phyloP scores from a whole-genome alignment of 2,329 filamentous ascomycete genomes.

The Trichophyton simii region DNA sequence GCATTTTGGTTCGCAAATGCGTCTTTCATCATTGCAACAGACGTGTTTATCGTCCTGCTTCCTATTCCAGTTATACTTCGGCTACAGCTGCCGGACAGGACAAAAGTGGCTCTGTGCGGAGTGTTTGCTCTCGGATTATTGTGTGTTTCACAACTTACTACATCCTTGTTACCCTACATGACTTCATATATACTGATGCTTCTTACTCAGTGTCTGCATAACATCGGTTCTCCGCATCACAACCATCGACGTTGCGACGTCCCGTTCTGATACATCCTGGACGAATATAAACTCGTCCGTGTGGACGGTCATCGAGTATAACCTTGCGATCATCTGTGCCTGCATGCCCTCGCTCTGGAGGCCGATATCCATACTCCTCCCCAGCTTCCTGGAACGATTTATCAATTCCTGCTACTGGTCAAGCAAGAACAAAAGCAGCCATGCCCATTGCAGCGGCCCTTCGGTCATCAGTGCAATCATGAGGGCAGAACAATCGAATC shows the following conservation, averaged over 20 bases:
- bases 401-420: not conserved
- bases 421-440: not conserved
- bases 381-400: not conserved
- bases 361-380: conserved; percentile 14
- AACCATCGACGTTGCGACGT: conserved; percentile 14
- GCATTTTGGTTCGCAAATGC: conserved; percentile 41
- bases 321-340: conserved; percentile 27
- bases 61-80: conserved; percentile 24
- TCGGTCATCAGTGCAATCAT: not conserved
- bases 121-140: conserved; percentile 20
- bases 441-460: not conserved
- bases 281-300: conserved; percentile 23
- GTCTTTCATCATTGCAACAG: conserved; percentile 26
- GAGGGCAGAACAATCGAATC: not conserved
- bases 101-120: conserved; percentile 39
- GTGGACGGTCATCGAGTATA: conserved; percentile 28
- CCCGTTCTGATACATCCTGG: conserved; percentile 16
- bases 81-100: conserved; percentile 24
- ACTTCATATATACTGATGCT: not conserved
- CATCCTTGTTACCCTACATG: conserved; percentile 3
- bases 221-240: conserved; percentile 15
- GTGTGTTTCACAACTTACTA: conserved; percentile 16
- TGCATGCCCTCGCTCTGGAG: conserved; percentile 25
- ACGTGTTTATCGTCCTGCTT: conserved; percentile 26
- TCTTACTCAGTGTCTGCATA: conserved; percentile 11